These are phyloP conservation scores for Chaetomiaceae sp. DNA, from an alignment of 2,329 filamentous ascomycete species.

Conservation along the genomic window DNA sequence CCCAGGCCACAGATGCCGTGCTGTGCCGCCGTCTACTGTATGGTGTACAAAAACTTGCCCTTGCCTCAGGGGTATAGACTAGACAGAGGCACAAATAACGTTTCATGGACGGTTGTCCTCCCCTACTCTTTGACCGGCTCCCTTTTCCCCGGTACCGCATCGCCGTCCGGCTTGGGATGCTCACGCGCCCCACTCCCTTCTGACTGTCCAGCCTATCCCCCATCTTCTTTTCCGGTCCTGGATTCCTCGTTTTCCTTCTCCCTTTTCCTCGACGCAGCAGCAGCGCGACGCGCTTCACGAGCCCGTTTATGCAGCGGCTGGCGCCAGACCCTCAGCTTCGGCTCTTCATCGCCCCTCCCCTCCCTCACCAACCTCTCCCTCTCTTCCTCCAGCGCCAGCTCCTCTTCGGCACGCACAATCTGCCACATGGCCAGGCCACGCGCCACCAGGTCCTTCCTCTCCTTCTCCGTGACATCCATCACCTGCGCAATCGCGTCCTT, in stretches of 20 bases:
- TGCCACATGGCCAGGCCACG: conserved; percentile 37
- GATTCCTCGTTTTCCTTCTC: not conserved
- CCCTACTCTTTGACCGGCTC: too few relatives aligned
- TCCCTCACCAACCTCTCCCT: conserved; percentile 24
- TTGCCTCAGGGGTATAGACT: too few relatives aligned
- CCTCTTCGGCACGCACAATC: conserved; percentile 38
- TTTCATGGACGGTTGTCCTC: too few relatives aligned
- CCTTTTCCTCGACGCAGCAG: too few relatives aligned
- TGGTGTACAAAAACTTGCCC: too few relatives aligned
- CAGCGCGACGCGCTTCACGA: not conserved
- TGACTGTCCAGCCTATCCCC: not conserved
- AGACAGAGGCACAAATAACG: too few relatives aligned
- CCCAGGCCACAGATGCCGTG: too few relatives aligned
- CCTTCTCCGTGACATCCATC: conserved; percentile 24
- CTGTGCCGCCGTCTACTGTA: too few relatives aligned
- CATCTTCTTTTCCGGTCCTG: too few relatives aligned
- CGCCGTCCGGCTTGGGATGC: too few relatives aligned
- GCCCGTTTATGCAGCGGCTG: not conserved
- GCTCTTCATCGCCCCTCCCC: conserved; percentile 20
- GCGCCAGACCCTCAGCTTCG: conserved; percentile 6
- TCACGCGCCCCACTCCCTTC: not conserved
- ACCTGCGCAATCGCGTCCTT: not conserved
- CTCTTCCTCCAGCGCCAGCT: conserved; percentile 30
- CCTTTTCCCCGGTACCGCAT: too few relatives aligned
- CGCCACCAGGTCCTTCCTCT: conserved; percentile 38